Evolutionary conservation across 2,329 filamentous ascomycete genomes (phyloP).

Genomic region (Lasiodiplodia citricola): DNA sequence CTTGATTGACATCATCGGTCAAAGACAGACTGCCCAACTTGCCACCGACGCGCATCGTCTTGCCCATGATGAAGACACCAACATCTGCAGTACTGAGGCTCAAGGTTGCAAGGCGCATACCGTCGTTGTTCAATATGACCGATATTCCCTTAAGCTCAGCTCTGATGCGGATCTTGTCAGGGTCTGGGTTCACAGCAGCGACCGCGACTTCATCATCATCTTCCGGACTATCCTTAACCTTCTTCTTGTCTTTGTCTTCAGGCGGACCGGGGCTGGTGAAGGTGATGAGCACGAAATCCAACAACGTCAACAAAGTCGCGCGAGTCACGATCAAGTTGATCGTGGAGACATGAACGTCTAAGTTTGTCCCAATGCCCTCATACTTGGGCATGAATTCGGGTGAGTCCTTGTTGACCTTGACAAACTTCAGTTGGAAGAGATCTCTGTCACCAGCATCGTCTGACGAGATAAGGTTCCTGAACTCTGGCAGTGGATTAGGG

Average conservation of each 20-base stretch:
- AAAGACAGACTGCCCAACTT: slow-evolving; percentile 86
- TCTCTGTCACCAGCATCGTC: slow-evolving; percentile 74
- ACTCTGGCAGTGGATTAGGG: slow-evolving; percentile 81
- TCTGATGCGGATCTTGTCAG: slow-evolving; percentile 88
- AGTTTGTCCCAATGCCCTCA: slow-evolving; percentile 90
- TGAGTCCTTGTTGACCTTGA: slow-evolving; percentile 86
- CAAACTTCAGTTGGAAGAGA: slow-evolving; percentile 86
- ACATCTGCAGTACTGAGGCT: slow-evolving; percentile 93
- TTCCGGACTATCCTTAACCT: slow-evolving; percentile 31
- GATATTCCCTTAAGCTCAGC: slow-evolving; percentile 92
- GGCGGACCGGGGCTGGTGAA: slow-evolving; percentile 72
- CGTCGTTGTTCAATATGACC: slow-evolving; percentile 95
- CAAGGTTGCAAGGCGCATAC: slow-evolving; percentile 88
- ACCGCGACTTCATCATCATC: slow-evolving; percentile 43
- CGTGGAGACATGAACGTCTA: slow-evolving; percentile 89
- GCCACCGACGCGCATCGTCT: slow-evolving; percentile 85
- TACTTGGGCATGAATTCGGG: slow-evolving; percentile 93
- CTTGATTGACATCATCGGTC: slow-evolving; percentile 91
- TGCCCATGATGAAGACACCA: slow-evolving; percentile 83
- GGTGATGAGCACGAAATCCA: slow-evolving; percentile 93
- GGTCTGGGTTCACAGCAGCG: slow-evolving; percentile 47
- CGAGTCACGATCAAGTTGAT: slow-evolving; percentile 96
- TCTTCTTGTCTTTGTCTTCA: slow-evolving; percentile 27
- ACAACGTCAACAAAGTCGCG: slow-evolving; percentile 85
- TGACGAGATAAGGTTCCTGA: slow-evolving; percentile 97